A percentile compares a stretch with the other conserved stretches of the same genome.
Conservation (phyloP, 2,329 filamentous ascomycete species). For the Cryphonectria carpinicola region DNA sequence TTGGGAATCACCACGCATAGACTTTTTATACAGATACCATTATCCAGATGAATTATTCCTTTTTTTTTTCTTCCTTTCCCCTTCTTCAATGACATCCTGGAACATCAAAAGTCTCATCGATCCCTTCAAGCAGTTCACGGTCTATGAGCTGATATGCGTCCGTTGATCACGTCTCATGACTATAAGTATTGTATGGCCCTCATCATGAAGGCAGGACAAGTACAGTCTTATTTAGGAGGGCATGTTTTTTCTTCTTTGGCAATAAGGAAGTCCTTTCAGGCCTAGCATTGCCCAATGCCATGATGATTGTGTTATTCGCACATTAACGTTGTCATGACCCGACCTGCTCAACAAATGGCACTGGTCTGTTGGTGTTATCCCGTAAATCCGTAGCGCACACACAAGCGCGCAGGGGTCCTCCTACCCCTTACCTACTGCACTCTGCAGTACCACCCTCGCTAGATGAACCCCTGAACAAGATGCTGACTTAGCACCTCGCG, state of each 20-base stretch:
- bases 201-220: constrained; percentile 91
- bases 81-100: too few species aligned
- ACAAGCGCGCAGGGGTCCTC: not conserved
- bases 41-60: not conserved
- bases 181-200: constrained; percentile 62
- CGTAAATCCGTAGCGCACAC: not conserved
- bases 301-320: too few species aligned
- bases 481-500: not conserved
- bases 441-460: not conserved
- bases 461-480: not conserved
- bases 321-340: too few species aligned
- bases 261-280: too few species aligned
- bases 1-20: constrained; percentile 16
- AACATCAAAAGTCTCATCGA: too few species aligned
- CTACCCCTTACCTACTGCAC: not conserved
- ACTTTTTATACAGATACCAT: constrained; percentile 12
- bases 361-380: not conserved
- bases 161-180: constrained; percentile 66
- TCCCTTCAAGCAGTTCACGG: not conserved
- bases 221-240: constrained; percentile 92
- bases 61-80: not conserved
- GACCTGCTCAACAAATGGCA: too few species aligned
- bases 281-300: too few species aligned
- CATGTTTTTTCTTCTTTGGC: too few species aligned
- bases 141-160: constrained; percentile 18